Percentiles rank a stretch among this genome's conserved stretches.
Evolutionary conservation across 441 rosid genomes (phyloP).

Genomic region (Croton setiger): DNA sequence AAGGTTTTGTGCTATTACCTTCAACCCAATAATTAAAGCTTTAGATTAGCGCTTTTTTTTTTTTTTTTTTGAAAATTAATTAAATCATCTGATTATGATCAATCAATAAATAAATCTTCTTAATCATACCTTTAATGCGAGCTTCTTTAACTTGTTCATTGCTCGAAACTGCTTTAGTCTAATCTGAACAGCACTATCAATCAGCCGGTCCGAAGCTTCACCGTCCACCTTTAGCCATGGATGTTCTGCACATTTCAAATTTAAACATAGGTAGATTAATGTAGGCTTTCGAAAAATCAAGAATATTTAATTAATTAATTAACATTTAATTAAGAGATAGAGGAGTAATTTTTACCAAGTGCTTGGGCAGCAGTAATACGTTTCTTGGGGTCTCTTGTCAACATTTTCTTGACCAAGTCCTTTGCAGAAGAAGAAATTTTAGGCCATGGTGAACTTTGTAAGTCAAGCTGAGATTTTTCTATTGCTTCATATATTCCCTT

Average conservation of each 20-base stretch:
- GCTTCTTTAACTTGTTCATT: slow-evolving; percentile 90
- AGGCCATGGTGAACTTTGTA: slow-evolving; percentile 77
- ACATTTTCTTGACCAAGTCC: slow-evolving; percentile 84
- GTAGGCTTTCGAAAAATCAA: neutral
- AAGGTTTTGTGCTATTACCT: slow-evolving; percentile 82
- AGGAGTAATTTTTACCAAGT: slow-evolving; percentile 47
- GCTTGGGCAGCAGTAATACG: slow-evolving; percentile 77
- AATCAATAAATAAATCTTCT: no score
- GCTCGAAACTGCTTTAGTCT: slow-evolving; percentile 89
- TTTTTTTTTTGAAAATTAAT: no score
- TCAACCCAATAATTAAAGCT: neutral
- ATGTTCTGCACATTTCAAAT: slow-evolving; percentile 54
- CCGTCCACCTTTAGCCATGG: slow-evolving; percentile 78
- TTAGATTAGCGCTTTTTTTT: neutral
- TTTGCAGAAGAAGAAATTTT: slow-evolving; percentile 76
- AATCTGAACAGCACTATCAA: slow-evolving; percentile 70
- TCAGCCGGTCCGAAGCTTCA: slow-evolving; percentile 58
- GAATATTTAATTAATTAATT: slow-evolving; percentile 1
- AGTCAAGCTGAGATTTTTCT: slow-evolving; percentile 60
- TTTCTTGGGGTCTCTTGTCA: slow-evolving; percentile 63
- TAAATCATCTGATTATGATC: no score
- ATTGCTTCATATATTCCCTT: neutral
- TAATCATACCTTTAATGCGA: slow-evolving; percentile 57
- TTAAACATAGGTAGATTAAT: neutral
- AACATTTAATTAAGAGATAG: neutral